Percentiles rank a stretch among this genome's conserved stretches.
These are phyloP conservation scores for Rhododendron griersonianum DNA, from an alignment of 148 eudicot genomes.

Conservation along the genomic window DNA sequence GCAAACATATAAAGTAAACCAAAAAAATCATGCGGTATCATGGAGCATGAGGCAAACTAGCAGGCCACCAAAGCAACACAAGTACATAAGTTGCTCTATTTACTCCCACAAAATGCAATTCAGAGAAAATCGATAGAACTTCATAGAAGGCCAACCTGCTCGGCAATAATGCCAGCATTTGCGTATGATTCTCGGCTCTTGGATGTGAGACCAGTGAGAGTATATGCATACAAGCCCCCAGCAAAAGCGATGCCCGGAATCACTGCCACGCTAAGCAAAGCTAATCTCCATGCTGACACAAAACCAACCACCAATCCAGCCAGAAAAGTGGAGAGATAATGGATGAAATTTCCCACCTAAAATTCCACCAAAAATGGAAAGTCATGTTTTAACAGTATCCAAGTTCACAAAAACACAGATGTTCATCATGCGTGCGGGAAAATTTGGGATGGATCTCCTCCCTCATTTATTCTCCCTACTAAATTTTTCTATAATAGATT, in stretches of 20 bases:
- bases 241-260: conserved; percentile 99
- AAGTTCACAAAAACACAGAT: not conserved
- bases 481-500: too few species aligned
- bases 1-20: not conserved
- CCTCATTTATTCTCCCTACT: not conserved
- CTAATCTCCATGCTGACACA: conserved; percentile 94
- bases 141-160: conserved; percentile 60
- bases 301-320: conserved; percentile 99
- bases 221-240: conserved; percentile 95
- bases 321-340: conserved; percentile 92
- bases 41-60: not conserved
- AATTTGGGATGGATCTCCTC: not conserved
- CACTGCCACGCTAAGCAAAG: conserved; percentile 93
- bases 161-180: conserved; percentile 92
- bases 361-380: conserved; percentile 4
- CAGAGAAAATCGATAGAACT: not conserved
- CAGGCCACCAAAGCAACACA: not conserved
- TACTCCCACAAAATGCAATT: not conserved
- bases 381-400: not conserved
- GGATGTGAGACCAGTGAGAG: conserved; percentile 96
- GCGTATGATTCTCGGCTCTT: conserved; percentile 98
- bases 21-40: not conserved
- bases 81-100: not conserved
- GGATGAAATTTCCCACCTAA: conserved; percentile 97
- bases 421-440: not conserved